These are phyloP conservation scores for Blakeslea trispora DNA, from an alignment of 371 early-diverging fungal genomes.

Conservation along the genomic window DNA sequence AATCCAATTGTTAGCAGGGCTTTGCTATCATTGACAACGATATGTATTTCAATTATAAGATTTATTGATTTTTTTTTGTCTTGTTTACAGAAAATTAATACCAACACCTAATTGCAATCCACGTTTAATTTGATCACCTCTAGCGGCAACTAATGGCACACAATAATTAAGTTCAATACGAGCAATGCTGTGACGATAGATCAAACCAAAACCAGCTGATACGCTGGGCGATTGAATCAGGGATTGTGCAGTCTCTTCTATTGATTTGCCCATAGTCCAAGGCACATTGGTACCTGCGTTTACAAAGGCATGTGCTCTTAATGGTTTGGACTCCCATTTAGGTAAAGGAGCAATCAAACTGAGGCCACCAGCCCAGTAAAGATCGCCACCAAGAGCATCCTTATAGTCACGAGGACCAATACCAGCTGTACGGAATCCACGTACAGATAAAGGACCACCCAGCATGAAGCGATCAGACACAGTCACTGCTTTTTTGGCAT, in stretches of 20 bases:
- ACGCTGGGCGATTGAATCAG: constrained; percentile 63
- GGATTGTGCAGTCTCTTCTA: constrained; percentile 35
- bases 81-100: constrained; percentile 75
- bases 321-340: constrained; percentile 56
- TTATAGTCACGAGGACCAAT: constrained; percentile 85
- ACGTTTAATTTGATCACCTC: constrained; percentile 73
- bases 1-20: no score
- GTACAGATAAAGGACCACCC: constrained; percentile 84
- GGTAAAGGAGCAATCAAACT: constrained; percentile 86
- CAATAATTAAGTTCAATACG: constrained; percentile 91
- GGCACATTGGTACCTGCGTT: constrained; percentile 82
- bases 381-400: constrained; percentile 89
- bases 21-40: no score
- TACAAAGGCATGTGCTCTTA: constrained; percentile 83
- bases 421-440: constrained; percentile 88
- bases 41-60: no score
- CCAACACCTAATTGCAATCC: constrained; percentile 91
- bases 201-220: constrained; percentile 80
- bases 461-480: constrained; percentile 85
- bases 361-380: constrained; percentile 77
- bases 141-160: constrained; percentile 75
- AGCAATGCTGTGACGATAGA: constrained; percentile 81
- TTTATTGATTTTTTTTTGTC: no score
- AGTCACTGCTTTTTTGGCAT: constrained; percentile 51
- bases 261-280: constrained; percentile 16